phyloP scores from a whole-genome alignment of 257 asterid genomes.

The Cynanchum wilfordii region DNA sequence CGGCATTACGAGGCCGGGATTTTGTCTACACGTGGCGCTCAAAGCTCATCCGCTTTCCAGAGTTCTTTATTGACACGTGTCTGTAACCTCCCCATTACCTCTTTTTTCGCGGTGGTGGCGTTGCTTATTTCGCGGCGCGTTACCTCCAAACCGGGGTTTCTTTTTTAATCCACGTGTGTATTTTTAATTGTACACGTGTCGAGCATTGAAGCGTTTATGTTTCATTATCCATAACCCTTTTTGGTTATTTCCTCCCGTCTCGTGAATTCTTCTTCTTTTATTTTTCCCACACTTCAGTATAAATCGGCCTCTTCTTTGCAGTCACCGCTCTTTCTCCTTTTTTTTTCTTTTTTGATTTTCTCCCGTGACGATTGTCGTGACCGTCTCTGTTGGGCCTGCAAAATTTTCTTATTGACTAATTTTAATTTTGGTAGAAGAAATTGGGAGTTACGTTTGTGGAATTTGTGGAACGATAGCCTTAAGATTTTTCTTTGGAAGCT shows the following conservation, averaged over 20 bases:
- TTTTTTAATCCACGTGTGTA: slow-evolving; percentile 49
- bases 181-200: slow-evolving; percentile 46
- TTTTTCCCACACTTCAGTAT: neutral
- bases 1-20: slow-evolving; percentile 15
- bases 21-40: slow-evolving; percentile 14
- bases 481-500: neutral
- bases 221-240: slow-evolving; percentile 24
- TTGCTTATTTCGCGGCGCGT: slow-evolving; percentile 22
- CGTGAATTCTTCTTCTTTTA: neutral
- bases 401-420: neutral
- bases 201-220: slow-evolving; percentile 18
- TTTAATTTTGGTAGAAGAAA: neutral
- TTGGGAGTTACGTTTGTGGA: neutral
- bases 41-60: neutral
- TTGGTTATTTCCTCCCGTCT: slow-evolving; percentile 30
- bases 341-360: neutral
- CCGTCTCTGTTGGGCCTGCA: slow-evolving; percentile 5
- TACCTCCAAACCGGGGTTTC: slow-evolving; percentile 28
- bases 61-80: slow-evolving; percentile 14
- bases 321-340: neutral
- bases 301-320: no score
- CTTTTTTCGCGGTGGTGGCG: slow-evolving; percentile 5
- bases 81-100: neutral
- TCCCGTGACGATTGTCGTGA: neutral
- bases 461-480: neutral